Evolutionary conservation across 2,329 filamentous ascomycete species (phyloP).

Genomic region (Xylariomycetidae sp.): DNA sequence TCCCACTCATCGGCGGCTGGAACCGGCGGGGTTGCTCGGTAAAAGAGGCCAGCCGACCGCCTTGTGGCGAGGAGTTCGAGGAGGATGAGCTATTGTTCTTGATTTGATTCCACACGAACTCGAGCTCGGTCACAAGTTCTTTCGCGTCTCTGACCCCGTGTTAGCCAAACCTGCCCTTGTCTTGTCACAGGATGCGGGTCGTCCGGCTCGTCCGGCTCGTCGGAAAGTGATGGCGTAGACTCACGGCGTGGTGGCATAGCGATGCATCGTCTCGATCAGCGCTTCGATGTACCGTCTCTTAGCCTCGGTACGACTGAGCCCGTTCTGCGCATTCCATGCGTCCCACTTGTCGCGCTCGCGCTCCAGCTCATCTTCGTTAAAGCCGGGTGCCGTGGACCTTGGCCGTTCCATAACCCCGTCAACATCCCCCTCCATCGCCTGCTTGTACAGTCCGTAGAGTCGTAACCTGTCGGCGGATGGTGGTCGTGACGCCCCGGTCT

Average conservation of each 20-base stretch:
- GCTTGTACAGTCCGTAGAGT: slow-evolving; percentile 97
- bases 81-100: slow-evolving; percentile 74
- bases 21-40: slow-evolving; percentile 38
- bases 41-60: slow-evolving; percentile 23
- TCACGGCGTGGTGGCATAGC: slow-evolving; percentile 80
- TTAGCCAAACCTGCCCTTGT: too few relatives aligned
- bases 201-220: too few relatives aligned
- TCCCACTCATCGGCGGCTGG: slow-evolving; percentile 40
- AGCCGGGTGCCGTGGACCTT: slow-evolving; percentile 38
- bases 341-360: slow-evolving; percentile 73
- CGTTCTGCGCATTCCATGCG: slow-evolving; percentile 86
- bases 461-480: slow-evolving; percentile 79
- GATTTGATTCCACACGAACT: slow-evolving; percentile 99
- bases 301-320: slow-evolving; percentile 80
- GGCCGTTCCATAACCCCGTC: slow-evolving; percentile 90
- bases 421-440: slow-evolving; percentile 97
- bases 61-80: slow-evolving; percentile 49
- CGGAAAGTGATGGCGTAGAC: slow-evolving; percentile 21
- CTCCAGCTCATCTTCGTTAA: slow-evolving; percentile 47
- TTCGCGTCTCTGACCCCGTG: slow-evolving; percentile 74
- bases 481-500: slow-evolving; percentile 83
- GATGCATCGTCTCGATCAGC: slow-evolving; percentile 93
- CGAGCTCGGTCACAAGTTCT: slow-evolving; percentile 87
- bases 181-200: too few relatives aligned
- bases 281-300: slow-evolving; percentile 92